Conservation (phyloP, 371 early-diverging fungal species). For the Dichotomocladium elegans region DNA sequence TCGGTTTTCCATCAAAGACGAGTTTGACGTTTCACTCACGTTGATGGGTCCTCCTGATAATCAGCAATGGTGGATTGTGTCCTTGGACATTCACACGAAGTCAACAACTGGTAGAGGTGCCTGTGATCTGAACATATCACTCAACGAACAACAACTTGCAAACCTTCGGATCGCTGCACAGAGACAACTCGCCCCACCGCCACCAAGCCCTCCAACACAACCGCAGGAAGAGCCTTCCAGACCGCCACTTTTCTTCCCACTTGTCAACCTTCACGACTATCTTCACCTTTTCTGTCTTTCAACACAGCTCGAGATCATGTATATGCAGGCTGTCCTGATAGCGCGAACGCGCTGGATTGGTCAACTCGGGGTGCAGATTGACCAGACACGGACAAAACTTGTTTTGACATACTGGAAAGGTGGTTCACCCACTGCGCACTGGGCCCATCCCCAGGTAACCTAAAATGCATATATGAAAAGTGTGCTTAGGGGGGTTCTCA, state of each 20-base stretch:
- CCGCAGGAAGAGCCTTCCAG: neutral
- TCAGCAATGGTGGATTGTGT: slow-evolving; percentile 58
- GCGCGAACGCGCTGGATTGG: slow-evolving; percentile 65
- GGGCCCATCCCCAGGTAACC: slow-evolving; percentile 40
- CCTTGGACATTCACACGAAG: slow-evolving; percentile 48
- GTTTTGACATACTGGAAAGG: slow-evolving; percentile 62
- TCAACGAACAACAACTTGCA: slow-evolving; percentile 49
- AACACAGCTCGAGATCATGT: slow-evolving; percentile 63
- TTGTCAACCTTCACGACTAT: slow-evolving; percentile 67
- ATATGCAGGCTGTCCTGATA: slow-evolving; percentile 56
- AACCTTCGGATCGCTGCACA: slow-evolving; percentile 48
- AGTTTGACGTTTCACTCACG: slow-evolving; percentile 64
- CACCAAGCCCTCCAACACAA: slow-evolving; percentile 1
- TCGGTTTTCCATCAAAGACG: slow-evolving; percentile 61
- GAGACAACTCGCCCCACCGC: slow-evolving; percentile 45
- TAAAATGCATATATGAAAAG: neutral
- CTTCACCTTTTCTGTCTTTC: slow-evolving; percentile 63
- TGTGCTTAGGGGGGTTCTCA: no score
- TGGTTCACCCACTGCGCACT: slow-evolving; percentile 37
- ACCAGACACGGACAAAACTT: slow-evolving; percentile 46
- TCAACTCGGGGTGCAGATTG: slow-evolving; percentile 62
- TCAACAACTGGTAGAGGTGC: slow-evolving; percentile 30
- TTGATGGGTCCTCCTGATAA: slow-evolving; percentile 51
- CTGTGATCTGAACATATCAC: slow-evolving; percentile 49
- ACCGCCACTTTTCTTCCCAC: slow-evolving; percentile 33